Percentiles rank a stretch among this genome's conserved stretches.
These are phyloP conservation scores for Hypoxylon sp. DNA, from an alignment of 2,329 filamentous ascomycete genomes.

Conservation along the genomic window DNA sequence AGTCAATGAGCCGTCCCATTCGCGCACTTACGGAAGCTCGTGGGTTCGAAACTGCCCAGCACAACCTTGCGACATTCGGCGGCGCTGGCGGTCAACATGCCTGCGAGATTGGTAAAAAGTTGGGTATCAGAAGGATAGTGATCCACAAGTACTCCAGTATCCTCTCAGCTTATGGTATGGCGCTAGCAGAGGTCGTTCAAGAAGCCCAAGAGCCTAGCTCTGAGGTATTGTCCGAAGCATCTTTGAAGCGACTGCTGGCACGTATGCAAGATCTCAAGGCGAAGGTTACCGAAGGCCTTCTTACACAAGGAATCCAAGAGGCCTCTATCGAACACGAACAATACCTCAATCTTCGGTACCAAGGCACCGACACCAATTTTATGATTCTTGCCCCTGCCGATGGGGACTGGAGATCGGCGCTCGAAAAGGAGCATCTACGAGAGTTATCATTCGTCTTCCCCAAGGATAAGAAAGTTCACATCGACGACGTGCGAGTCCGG, in stretches of 20 bases:
- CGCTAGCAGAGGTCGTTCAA: slow-evolving; percentile 46
- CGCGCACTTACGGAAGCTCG: slow-evolving; percentile 70
- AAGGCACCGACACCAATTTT: slow-evolving; percentile 55
- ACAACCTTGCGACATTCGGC: slow-evolving; percentile 62
- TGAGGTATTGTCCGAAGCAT: slow-evolving; percentile 27
- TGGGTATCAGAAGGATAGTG: slow-evolving; percentile 56
- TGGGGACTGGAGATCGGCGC: slow-evolving; percentile 53
- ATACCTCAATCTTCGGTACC: slow-evolving; percentile 44
- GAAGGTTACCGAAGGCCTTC: slow-evolving; percentile 36
- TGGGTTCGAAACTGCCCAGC: slow-evolving; percentile 50
- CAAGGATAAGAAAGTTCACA: slow-evolving; percentile 51
- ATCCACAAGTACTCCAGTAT: slow-evolving; percentile 54
- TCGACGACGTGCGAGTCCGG: slow-evolving; percentile 55
- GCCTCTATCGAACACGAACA: slow-evolving; percentile 35
- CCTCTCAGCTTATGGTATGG: slow-evolving; percentile 59
- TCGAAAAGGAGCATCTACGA: slow-evolving; percentile 53
- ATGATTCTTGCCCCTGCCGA: slow-evolving; percentile 57
- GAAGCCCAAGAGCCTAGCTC: slow-evolving; percentile 39
- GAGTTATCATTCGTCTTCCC: slow-evolving; percentile 57
- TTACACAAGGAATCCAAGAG: slow-evolving; percentile 29
- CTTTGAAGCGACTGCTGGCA: slow-evolving; percentile 13
- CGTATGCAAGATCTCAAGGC: slow-evolving; percentile 31
- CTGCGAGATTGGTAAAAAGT: slow-evolving; percentile 18
- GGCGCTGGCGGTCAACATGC: slow-evolving; percentile 76
- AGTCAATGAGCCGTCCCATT: slow-evolving; percentile 81